phyloP scores from a whole-genome alignment of 2,329 filamentous ascomycete species.

The Colletotrichum godetiae region DNA sequence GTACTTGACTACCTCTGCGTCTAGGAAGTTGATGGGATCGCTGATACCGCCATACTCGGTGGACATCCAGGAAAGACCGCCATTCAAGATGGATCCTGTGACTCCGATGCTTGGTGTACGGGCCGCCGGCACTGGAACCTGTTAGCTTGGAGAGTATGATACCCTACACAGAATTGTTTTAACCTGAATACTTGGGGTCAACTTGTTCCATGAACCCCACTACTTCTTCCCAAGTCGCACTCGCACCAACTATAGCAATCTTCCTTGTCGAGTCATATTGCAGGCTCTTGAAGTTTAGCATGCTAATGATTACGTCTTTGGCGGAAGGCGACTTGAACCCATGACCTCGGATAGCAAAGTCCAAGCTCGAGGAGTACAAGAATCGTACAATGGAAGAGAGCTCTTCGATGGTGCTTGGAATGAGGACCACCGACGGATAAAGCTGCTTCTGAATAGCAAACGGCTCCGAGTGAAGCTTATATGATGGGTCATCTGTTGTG shows the following conservation, averaged over 20 bases:
- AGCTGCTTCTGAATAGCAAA: conserved; percentile 22
- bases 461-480: conserved; percentile 9
- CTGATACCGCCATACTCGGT: conserved; percentile 15
- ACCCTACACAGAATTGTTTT: neutral
- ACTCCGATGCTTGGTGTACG: conserved; percentile 19
- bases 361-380: conserved; percentile 5
- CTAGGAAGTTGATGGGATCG: conserved; percentile 24
- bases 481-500: neutral
- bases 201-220: conserved; percentile 13
- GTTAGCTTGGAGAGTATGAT: neutral
- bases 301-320: conserved; percentile 14
- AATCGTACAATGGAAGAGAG: neutral
- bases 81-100: conserved; percentile 10
- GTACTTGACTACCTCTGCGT: conserved; percentile 23
- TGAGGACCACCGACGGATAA: conserved; percentile 1
- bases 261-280: conserved; percentile 15
- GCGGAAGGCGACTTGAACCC: conserved; percentile 27
- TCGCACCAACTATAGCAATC: conserved; percentile 19
- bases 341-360: conserved; percentile 17
- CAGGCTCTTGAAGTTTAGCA: conserved; percentile 16
- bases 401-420: neutral
- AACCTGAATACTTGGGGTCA: conserved; percentile 22
- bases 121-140: neutral
- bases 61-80: conserved; percentile 20
- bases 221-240: conserved; percentile 19